Evolutionary conservation across 2,329 filamentous ascomycete species (phyloP).

Genomic region (Ophiostoma triangulosporum): DNA sequence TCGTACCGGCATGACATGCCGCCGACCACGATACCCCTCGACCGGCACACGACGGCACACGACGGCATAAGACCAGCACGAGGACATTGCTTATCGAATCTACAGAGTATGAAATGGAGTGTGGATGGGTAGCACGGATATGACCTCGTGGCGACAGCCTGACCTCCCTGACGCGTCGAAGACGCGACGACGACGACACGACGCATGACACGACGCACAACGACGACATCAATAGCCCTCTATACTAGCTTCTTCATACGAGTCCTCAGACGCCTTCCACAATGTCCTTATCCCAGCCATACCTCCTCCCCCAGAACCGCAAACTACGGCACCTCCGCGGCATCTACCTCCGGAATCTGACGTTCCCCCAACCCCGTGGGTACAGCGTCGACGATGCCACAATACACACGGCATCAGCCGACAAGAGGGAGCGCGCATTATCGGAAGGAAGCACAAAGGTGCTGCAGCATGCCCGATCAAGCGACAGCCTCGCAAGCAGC

Average conservation of each 20-base stretch:
- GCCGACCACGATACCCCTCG: background rate
- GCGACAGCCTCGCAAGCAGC: slow-evolving; percentile 30
- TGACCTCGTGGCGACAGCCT: background rate
- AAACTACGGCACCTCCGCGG: slow-evolving; percentile 78
- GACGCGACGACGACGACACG: background rate
- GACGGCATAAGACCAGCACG: background rate
- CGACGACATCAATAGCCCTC: background rate
- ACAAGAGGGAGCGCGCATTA: slow-evolving; percentile 53
- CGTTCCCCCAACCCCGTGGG: slow-evolving; percentile 43
- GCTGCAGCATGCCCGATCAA: slow-evolving; percentile 44
- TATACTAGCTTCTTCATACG: background rate
- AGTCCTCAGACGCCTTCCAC: background rate
- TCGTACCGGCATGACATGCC: background rate
- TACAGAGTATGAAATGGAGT: too few species aligned
- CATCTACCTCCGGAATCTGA: slow-evolving; percentile 75
- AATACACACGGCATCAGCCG: slow-evolving; percentile 34
- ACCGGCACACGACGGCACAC: background rate
- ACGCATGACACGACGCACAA: too few species aligned
- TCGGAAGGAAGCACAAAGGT: slow-evolving; percentile 16
- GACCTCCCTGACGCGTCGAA: background rate
- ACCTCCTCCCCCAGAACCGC: slow-evolving; percentile 60
- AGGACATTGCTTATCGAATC: background rate
- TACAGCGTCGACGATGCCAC: slow-evolving; percentile 55
- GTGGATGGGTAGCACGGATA: background rate
- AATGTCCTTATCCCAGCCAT: slow-evolving; percentile 23